Percentiles rank a stretch among this genome's conserved stretches.
phyloP scores from a whole-genome alignment of 169 alveolate genomes.

The Plasmodium ovale region DNA sequence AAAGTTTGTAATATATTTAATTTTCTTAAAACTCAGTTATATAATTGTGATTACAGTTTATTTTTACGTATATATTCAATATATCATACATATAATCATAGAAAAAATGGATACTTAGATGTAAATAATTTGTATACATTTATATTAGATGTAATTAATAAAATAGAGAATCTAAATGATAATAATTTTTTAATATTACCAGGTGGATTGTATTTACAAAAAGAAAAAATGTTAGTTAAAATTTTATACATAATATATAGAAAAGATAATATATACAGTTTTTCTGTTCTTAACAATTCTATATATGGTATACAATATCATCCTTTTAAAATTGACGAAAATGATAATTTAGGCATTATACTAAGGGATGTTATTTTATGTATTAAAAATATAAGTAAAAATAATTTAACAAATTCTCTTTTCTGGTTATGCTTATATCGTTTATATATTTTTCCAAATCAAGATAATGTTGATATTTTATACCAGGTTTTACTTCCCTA shows the following conservation, averaged over 20 bases:
- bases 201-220: slow-evolving; percentile 70
- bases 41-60: slow-evolving; percentile 76
- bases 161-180: slow-evolving; percentile 70
- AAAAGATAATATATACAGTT: slow-evolving; percentile 70
- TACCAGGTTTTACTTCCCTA: slow-evolving; percentile 88
- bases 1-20: slow-evolving; percentile 40
- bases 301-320: slow-evolving; percentile 80
- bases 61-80: slow-evolving; percentile 68
- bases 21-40: slow-evolving; percentile 52
- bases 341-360: slow-evolving; percentile 79
- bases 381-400: slow-evolving; percentile 83
- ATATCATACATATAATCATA: slow-evolving; percentile 69
- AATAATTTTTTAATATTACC: slow-evolving; percentile 72
- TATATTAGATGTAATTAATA: slow-evolving; percentile 63
- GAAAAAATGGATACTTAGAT: slow-evolving; percentile 74
- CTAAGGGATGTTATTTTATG: slow-evolving; percentile 84
- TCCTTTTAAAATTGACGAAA: slow-evolving; percentile 81
- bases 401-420: slow-evolving; percentile 83
- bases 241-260: slow-evolving; percentile 62
- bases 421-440: slow-evolving; percentile 89
- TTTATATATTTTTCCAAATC: slow-evolving; percentile 83
- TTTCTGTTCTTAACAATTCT: slow-evolving; percentile 66
- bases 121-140: slow-evolving; percentile 55
- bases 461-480: slow-evolving; percentile 84
- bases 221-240: slow-evolving; percentile 72